phyloP scores from a whole-genome alignment of 75 land plant genomes.

The Pseudotsuga menziesii region DNA sequence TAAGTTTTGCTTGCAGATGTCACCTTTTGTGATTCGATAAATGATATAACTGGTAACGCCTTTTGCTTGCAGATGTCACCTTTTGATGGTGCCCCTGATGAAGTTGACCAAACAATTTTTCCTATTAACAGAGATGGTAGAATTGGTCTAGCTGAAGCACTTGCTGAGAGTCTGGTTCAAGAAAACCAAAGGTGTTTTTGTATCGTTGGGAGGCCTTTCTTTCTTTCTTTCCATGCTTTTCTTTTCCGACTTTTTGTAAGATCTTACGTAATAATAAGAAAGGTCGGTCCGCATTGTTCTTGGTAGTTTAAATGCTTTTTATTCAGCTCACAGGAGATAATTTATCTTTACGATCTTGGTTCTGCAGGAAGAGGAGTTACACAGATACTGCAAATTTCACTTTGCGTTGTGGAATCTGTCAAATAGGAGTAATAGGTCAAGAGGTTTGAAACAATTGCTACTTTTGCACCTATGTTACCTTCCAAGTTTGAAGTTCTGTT shows the following conservation, averaged over 20 bases:
- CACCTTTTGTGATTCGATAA: constrained; percentile 41
- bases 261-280: neutral
- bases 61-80: constrained; percentile 67
- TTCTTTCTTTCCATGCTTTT: neutral
- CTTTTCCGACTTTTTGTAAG: neutral
- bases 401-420: constrained; percentile 92
- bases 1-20: constrained; percentile 41
- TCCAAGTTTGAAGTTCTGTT: constrained; percentile 2
- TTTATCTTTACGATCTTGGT: neutral
- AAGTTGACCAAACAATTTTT: constrained; percentile 96
- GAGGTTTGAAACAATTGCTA: constrained; percentile 42
- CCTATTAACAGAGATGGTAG: constrained; percentile 48
- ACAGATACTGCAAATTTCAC: constrained; percentile 97
- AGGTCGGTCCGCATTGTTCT: neutral
- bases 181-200: constrained; percentile 77
- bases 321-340: constrained; percentile 1
- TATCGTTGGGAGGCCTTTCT: neutral
- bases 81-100: constrained; percentile 89
- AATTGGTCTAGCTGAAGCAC: constrained; percentile 59
- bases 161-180: constrained; percentile 68
- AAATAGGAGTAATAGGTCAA: constrained; percentile 88
- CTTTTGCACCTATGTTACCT: neutral
- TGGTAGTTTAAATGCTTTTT: neutral
- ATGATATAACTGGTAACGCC: neutral
- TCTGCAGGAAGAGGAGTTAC: constrained; percentile 65